Percentiles rank a stretch among this genome's conserved stretches.
Conservation (phyloP, 2,329 filamentous ascomycete genomes). For the Colletotrichum chrysophilum region DNA sequence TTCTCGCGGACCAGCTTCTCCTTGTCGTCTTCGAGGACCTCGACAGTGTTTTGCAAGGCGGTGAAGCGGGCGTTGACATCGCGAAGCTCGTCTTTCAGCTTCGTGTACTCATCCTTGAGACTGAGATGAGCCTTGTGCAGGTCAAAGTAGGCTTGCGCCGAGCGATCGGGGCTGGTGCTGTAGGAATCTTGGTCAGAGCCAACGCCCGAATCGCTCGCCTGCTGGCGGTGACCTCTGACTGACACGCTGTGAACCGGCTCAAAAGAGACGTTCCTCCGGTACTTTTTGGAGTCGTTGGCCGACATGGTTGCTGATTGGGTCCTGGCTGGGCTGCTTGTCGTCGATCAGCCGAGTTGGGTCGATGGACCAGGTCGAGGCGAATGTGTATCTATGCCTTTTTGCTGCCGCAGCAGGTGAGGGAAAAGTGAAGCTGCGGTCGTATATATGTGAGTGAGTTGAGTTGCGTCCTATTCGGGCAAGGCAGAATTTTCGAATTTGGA, state of each 20-base stretch:
- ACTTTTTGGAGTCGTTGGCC: conserved; percentile 16
- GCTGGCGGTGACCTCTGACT: conserved; percentile 21
- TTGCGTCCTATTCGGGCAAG: background rate
- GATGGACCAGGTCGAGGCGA: background rate
- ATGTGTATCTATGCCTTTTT: background rate
- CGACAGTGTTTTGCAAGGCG: conserved; percentile 10
- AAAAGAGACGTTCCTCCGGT: conserved; percentile 12
- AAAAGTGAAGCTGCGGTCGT: background rate
- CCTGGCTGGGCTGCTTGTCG: background rate
- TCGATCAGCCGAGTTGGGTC: conserved; percentile 1
- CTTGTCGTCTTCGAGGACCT: conserved; percentile 41
- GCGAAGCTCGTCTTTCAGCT: conserved; percentile 27
- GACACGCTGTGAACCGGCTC: conserved; percentile 3
- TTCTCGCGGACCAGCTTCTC: conserved; percentile 27
- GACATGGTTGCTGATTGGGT: conserved; percentile 17
- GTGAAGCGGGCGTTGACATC: conserved; percentile 31
- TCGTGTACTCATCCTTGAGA: conserved; percentile 24
- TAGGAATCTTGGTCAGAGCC: conserved; percentile 25
- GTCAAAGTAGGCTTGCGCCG: conserved; percentile 21
- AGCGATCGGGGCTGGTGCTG: conserved; percentile 23
- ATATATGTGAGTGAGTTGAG: background rate
- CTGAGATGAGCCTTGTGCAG: background rate
- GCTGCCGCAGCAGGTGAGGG: background rate
- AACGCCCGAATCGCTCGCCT: conserved; percentile 26
- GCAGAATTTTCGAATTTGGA: conserved; percentile 6